phyloP scores from a whole-genome alignment of 345 rosid genomes.

The Turritis glabra region DNA sequence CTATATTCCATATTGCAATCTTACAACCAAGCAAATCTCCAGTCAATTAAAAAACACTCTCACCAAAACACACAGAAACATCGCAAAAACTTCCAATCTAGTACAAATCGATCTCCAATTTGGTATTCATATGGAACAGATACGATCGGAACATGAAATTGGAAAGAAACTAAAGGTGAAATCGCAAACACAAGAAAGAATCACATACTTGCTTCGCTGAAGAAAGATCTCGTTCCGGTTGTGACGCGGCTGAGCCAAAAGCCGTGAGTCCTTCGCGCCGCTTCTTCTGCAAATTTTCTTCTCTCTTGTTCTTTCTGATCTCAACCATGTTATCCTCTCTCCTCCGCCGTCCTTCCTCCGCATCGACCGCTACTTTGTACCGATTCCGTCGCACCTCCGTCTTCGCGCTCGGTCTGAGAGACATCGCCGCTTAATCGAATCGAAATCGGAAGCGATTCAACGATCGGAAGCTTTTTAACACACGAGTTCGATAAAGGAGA shows the following conservation, averaged over 20 bases:
- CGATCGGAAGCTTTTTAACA: background rate
- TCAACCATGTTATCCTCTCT: constrained; percentile 87
- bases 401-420: constrained; percentile 71
- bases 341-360: constrained; percentile 80
- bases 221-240: constrained; percentile 38
- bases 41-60: background rate
- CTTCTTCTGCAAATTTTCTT: constrained; percentile 77
- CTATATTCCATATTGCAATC: background rate
- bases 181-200: background rate
- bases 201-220: constrained; percentile 55
- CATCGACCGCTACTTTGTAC: constrained; percentile 75
- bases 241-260: constrained; percentile 30
- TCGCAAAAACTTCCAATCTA: too few relatives aligned
- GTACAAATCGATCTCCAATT: background rate
- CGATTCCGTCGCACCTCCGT: constrained; percentile 64
- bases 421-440: constrained; percentile 44
- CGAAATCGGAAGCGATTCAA: constrained; percentile 23
- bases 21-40: background rate
- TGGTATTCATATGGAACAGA: background rate
- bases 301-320: constrained; percentile 81
- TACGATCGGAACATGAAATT: background rate
- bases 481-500: constrained; percentile 13
- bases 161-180: background rate
- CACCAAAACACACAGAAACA: background rate
- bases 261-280: constrained; percentile 60